Percentiles rank a stretch among this genome's conserved stretches.
Conservation (phyloP, 2,329 filamentous ascomycete genomes). For the Aspergillus sp. region DNA sequence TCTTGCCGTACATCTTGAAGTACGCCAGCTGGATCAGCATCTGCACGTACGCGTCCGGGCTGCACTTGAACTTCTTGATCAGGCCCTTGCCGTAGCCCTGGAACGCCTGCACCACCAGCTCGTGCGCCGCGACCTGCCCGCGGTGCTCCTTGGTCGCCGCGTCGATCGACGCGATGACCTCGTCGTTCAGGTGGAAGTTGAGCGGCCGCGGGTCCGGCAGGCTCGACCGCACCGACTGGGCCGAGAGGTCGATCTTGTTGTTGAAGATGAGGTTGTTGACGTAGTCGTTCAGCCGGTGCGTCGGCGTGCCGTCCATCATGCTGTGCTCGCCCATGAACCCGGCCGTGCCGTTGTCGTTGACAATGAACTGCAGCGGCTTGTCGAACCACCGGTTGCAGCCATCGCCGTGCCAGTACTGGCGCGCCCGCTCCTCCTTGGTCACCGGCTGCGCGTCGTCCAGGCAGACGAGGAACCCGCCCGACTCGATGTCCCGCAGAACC, state of each 20-base stretch:
- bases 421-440: slow-evolving; percentile 88
- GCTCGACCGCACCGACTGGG: slow-evolving; percentile 66
- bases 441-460: slow-evolving; percentile 85
- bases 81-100: slow-evolving; percentile 96
- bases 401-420: slow-evolving; percentile 97
- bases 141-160: slow-evolving; percentile 70
- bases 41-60: slow-evolving; percentile 93
- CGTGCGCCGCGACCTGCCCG: slow-evolving; percentile 72
- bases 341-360: slow-evolving; percentile 95
- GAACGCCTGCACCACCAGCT: slow-evolving; percentile 89
- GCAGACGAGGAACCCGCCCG: slow-evolving; percentile 83
- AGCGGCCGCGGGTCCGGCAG: slow-evolving; percentile 71
- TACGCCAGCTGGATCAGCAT: slow-evolving; percentile 98
- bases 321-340: slow-evolving; percentile 98
- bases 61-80: slow-evolving; percentile 99
- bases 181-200: slow-evolving; percentile 66
- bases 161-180: slow-evolving; percentile 68
- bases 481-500: slow-evolving; percentile 71
- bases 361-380: slow-evolving; percentile 94
- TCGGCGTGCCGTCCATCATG: slow-evolving; percentile 99
- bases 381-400: slow-evolving; percentile 94
- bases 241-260: slow-evolving; percentile 85
- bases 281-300: slow-evolving; percentile 91
- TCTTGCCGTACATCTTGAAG: slow-evolving; percentile 98
- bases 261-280: slow-evolving; percentile 85